These are phyloP conservation scores for Plasmodium inui DNA, from an alignment of 169 alveolate genomes.

Conservation along the genomic window DNA sequence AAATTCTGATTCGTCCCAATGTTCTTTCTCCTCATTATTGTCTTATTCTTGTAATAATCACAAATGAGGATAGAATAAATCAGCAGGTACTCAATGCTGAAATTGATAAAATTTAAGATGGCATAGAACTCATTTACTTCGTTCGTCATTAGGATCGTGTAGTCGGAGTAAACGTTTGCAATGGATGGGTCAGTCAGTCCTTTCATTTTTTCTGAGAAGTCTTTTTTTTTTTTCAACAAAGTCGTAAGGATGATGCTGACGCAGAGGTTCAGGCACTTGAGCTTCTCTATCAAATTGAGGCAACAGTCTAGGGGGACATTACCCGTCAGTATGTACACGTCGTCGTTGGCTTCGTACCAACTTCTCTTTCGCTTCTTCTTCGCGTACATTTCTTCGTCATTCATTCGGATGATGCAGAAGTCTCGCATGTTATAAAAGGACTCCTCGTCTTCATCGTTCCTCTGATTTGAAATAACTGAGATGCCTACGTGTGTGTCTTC, in stretches of 20 bases:
- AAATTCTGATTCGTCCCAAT: slow-evolving; percentile 5
- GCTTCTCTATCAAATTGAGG: slow-evolving; percentile 56
- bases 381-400: slow-evolving; percentile 8
- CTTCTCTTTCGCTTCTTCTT: slow-evolving; percentile 33
- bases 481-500: slow-evolving; percentile 1
- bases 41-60: slow-evolving; percentile 55
- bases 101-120: slow-evolving; percentile 49
- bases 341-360: slow-evolving; percentile 34
- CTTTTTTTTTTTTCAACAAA: slow-evolving; percentile 38
- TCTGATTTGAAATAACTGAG: slow-evolving; percentile 40
- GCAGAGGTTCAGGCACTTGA: slow-evolving; percentile 67
- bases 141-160: slow-evolving; percentile 13
- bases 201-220: slow-evolving; percentile 32
- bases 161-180: slow-evolving; percentile 24
- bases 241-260: slow-evolving; percentile 58
- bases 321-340: slow-evolving; percentile 16
- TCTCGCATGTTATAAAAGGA: slow-evolving; percentile 39
- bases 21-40: slow-evolving; percentile 26
- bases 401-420: slow-evolving; percentile 41
- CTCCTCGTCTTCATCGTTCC: slow-evolving; percentile 33
- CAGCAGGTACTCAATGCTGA: slow-evolving; percentile 62
- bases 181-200: slow-evolving; percentile 15
- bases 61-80: slow-evolving; percentile 56
- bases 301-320: slow-evolving; percentile 72
- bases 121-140: slow-evolving; percentile 60